These are phyloP conservation scores for Lineolata rhizophorae DNA, from an alignment of 495 filamentous ascomycete species.

Conservation along the genomic window DNA sequence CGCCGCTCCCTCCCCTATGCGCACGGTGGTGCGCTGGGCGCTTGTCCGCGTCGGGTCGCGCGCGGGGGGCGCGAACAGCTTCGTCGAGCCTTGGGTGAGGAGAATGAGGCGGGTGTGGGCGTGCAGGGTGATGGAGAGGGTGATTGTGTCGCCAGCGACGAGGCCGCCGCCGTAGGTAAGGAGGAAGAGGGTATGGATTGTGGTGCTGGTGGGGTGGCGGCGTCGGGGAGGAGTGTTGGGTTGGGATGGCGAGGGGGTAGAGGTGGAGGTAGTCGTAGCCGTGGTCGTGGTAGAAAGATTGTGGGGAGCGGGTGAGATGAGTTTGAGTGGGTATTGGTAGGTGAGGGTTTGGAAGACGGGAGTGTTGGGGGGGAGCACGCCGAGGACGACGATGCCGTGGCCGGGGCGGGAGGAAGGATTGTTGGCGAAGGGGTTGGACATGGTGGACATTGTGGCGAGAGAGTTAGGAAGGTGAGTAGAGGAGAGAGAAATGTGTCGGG, in stretches of 20 bases:
- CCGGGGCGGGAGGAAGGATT: constrained; percentile 44
- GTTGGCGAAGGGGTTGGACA: constrained; percentile 36
- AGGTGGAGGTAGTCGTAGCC: constrained; percentile 13
- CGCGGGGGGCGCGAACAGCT: constrained; percentile 63
- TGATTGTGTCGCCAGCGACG: constrained; percentile 62
- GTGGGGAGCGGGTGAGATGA: constrained; percentile 44
- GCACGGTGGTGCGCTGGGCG: constrained; percentile 43
- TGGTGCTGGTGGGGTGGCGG: not conserved
- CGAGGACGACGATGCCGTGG: constrained; percentile 52
- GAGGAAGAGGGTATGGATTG: constrained; percentile 52
- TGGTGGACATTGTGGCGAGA: too few species aligned
- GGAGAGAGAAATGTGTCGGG: too few species aligned
- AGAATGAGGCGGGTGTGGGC: constrained; percentile 47
- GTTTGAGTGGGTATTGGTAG: constrained; percentile 89
- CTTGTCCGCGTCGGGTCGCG: constrained; percentile 28
- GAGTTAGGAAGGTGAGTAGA: too few species aligned
- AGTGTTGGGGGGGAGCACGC: constrained; percentile 44
- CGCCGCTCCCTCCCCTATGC: constrained; percentile 35
- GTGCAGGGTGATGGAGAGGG: constrained; percentile 45
- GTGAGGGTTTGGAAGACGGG: constrained; percentile 52
- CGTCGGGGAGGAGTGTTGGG: constrained; percentile 24
- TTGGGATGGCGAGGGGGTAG: too few species aligned
- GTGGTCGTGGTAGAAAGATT: constrained; percentile 15
- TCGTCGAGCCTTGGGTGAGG: constrained; percentile 87
- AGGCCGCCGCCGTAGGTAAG: constrained; percentile 91